These are phyloP conservation scores for Sporobolomyces phaffii DNA, from an alignment of 768 basidiomycete species.

Conservation along the genomic window DNA sequence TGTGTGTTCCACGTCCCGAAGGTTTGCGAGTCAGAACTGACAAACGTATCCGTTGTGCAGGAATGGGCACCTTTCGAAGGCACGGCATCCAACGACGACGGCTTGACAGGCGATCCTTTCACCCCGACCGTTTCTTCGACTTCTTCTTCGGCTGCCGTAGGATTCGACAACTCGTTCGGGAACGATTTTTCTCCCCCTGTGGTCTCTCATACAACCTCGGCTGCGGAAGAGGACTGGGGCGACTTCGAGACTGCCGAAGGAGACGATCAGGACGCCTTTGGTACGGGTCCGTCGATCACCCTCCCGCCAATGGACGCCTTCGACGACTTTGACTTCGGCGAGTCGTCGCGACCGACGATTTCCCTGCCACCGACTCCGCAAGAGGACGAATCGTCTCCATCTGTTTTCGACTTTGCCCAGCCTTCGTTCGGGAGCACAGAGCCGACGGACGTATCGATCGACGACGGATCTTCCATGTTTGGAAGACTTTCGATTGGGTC, in stretches of 20 bases:
- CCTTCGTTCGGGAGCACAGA: background rate
- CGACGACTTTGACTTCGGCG: conserved; percentile 33
- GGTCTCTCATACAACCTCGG: background rate
- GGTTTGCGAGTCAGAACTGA: background rate
- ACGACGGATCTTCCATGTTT: conserved; percentile 33
- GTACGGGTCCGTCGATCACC: conserved; percentile 13
- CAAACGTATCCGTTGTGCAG: background rate
- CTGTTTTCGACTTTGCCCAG: conserved; percentile 3
- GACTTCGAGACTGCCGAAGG: conserved; percentile 29
- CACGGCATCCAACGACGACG: background rate
- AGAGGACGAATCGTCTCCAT: background rate
- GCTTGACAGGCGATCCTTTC: conserved; percentile 22
- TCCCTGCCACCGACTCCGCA: background rate
- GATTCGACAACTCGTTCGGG: conserved; percentile 16
- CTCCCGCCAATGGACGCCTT: conserved; percentile 31
- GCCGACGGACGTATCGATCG: background rate
- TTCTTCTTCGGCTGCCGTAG: conserved; percentile 2
- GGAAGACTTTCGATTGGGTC: conserved; percentile 27
- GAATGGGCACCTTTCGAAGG: conserved; percentile 33
- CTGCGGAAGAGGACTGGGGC: conserved; percentile 35
- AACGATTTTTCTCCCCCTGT: conserved; percentile 7
- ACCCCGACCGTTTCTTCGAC: conserved; percentile 24
- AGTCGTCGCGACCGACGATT: conserved; percentile 13
- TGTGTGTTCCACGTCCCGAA: background rate
- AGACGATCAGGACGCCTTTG: conserved; percentile 1